These are phyloP conservation scores for Sequoia sempervirens DNA, from an alignment of 75 land plant genomes.

Conservation along the genomic window DNA sequence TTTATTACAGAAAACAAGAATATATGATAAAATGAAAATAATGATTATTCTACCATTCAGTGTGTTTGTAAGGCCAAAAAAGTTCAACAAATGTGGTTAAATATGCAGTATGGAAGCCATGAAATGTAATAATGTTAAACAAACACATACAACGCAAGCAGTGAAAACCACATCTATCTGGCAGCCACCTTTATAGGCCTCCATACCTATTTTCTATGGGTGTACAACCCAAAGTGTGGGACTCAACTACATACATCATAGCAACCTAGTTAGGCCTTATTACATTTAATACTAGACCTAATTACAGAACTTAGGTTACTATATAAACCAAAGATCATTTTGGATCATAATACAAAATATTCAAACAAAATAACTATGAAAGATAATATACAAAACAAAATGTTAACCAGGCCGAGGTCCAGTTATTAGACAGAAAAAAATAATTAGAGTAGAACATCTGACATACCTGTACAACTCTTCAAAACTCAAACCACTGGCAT, in stretches of 20 bases:
- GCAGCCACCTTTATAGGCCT: background rate
- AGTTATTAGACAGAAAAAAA: background rate
- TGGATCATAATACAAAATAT: background rate
- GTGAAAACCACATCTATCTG: background rate
- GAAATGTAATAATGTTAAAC: background rate
- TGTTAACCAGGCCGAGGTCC: background rate
- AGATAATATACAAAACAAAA: background rate
- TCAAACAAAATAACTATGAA: background rate
- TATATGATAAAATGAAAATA: too few species aligned
- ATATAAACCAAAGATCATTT: background rate
- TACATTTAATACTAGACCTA: background rate
- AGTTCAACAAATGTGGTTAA: background rate
- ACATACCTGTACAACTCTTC: slow-evolving; percentile 94
- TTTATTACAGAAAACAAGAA: background rate
- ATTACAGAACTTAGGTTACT: background rate
- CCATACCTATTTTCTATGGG: background rate
- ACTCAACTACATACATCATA: background rate
- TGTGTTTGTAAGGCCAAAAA: background rate
- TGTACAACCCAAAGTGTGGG: background rate
- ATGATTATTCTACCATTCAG: background rate
- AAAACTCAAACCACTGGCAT: slow-evolving; percentile 95
- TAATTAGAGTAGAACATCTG: background rate
- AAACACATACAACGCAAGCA: background rate
- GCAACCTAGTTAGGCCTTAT: background rate
- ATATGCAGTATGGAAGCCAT: background rate